These are phyloP conservation scores for Niveomyces coronatus DNA, from an alignment of 2,329 filamentous ascomycete genomes.

Conservation along the genomic window DNA sequence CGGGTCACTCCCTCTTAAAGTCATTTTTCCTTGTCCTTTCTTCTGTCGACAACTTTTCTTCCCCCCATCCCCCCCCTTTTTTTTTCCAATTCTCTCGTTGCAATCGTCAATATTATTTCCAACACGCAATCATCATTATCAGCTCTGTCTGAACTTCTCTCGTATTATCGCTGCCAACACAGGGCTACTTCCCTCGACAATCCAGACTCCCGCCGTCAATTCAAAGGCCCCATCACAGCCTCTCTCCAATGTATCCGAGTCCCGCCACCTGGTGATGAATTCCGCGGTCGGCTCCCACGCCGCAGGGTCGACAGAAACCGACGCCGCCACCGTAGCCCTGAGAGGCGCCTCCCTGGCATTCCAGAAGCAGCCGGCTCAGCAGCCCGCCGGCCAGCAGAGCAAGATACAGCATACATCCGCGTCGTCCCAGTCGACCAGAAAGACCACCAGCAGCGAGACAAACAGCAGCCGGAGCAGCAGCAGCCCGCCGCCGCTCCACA, in stretches of 20 bases:
- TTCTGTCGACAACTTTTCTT: no score
- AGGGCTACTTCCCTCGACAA: no score
- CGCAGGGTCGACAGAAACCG: constrained; percentile 22
- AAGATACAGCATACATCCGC: background rate
- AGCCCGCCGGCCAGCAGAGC: background rate
- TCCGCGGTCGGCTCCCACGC: constrained; percentile 20
- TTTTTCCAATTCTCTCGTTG: no score
- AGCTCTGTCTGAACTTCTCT: no score
- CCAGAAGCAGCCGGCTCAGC: constrained; percentile 22
- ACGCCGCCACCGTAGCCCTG: constrained; percentile 36
- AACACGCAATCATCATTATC: no score
- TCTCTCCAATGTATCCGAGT: constrained; percentile 13
- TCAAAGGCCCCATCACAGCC: background rate
- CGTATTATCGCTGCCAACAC: no score
- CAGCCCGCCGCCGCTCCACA: constrained; percentile 13
- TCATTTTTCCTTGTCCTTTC: no score
- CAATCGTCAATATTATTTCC: no score
- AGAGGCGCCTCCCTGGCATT: constrained; percentile 47
- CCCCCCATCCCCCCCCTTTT: no score
- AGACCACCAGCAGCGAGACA: background rate
- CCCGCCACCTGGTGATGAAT: constrained; percentile 22
- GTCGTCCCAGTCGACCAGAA: background rate
- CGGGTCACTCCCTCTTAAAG: no score
- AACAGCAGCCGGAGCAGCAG: constrained; percentile 8
- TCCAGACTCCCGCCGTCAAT: no score